Evolutionary conservation across 306 rosid species (phyloP).

Genomic region (Astragalus glycyphyllos): DNA sequence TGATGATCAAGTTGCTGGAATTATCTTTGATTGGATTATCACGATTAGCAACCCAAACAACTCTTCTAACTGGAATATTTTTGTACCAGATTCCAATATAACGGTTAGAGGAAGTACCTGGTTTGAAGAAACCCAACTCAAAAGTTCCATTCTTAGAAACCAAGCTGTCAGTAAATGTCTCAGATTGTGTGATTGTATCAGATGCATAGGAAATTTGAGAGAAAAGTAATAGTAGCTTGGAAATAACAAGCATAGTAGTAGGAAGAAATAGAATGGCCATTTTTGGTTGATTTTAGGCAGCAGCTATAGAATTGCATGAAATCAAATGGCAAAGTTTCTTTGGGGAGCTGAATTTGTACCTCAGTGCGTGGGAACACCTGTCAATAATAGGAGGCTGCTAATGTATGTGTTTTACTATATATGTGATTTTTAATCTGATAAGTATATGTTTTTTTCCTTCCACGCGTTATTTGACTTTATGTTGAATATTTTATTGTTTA

Average conservation of each 20-base stretch:
- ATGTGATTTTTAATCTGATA: too few species aligned
- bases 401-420: too few species aligned
- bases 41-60: constrained; percentile 33
- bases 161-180: constrained; percentile 3
- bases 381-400: too few species aligned
- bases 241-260: not conserved
- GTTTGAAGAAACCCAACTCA: constrained; percentile 28
- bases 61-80: not conserved
- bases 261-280: not conserved
- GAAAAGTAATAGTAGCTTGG: constrained; percentile 18
- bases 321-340: too few species aligned
- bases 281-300: not conserved
- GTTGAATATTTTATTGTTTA: too few species aligned
- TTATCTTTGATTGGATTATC: constrained; percentile 32
- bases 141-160: constrained; percentile 24
- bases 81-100: constrained; percentile 32
- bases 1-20: not conserved
- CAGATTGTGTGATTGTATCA: not conserved
- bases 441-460: too few species aligned
- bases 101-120: constrained; percentile 1
- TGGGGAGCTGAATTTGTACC: too few species aligned
- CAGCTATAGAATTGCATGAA: too few species aligned
- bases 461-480: too few species aligned
- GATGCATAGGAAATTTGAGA: constrained; percentile 5
- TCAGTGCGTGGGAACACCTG: too few species aligned